These are phyloP conservation scores for Xanthoconium stramineum DNA, from an alignment of 768 basidiomycete genomes.

Conservation along the genomic window DNA sequence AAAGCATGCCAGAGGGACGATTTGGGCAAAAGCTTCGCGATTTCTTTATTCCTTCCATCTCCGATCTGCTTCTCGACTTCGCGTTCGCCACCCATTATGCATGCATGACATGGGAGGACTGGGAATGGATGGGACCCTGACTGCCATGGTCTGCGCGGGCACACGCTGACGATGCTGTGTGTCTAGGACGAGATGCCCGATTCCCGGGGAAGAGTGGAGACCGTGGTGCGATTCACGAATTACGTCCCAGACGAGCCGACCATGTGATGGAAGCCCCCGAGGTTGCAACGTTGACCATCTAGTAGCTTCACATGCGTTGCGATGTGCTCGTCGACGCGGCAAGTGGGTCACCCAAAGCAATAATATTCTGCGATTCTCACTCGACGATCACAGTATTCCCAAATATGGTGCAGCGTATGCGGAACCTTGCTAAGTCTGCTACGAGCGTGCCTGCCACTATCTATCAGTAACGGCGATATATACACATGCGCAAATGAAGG, in stretches of 20 bases:
- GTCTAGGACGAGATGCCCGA: not conserved
- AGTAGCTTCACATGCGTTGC: constrained; percentile 2
- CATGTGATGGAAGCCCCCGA: constrained; percentile 13
- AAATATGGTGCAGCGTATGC: constrained; percentile 1
- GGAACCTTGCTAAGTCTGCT: too few species aligned
- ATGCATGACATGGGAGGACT: constrained; percentile 15
- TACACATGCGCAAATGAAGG: not conserved
- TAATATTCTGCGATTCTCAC: constrained; percentile 7
- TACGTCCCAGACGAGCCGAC: constrained; percentile 6
- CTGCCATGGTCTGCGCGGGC: not conserved
- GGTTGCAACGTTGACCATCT: not conserved
- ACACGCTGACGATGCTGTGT: not conserved
- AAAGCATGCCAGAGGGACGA: constrained; percentile 5
- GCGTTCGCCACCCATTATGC: constrained; percentile 6
- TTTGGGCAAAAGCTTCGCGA: constrained; percentile 13
- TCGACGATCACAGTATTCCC: constrained; percentile 16
- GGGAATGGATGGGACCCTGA: constrained; percentile 5
- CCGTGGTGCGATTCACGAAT: not conserved
- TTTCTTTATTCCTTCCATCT: constrained; percentile 18
- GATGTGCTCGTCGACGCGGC: constrained; percentile 7
- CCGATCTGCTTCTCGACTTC: constrained; percentile 26
- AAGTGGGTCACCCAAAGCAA: constrained; percentile 4
- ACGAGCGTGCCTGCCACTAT: too few species aligned
- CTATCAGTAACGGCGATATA: not conserved
- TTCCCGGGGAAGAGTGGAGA: not conserved